Percentiles rank a stretch among this genome's conserved stretches.
These are phyloP conservation scores for Nemania abortiva DNA, from an alignment of 2,329 filamentous ascomycete genomes.

Conservation along the genomic window DNA sequence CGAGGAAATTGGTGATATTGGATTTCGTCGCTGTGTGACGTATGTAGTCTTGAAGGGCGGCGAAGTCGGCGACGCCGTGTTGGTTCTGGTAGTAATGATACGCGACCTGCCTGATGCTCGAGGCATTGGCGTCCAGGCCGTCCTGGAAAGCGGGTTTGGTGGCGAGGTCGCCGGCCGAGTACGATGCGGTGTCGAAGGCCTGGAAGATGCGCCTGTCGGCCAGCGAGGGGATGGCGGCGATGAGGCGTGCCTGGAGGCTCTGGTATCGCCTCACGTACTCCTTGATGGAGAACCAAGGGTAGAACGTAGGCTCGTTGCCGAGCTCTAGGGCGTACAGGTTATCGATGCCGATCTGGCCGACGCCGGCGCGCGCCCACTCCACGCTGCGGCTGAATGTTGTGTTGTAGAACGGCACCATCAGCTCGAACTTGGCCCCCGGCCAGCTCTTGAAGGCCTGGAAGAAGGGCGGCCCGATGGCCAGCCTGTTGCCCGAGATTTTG, in stretches of 20 bases:
- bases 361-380: conserved; percentile 28
- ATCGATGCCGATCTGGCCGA: conserved; percentile 28
- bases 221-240: conserved; percentile 28
- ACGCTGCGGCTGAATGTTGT: conserved; percentile 30
- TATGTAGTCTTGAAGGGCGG: conserved; percentile 31
- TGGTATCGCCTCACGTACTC: conserved; percentile 35
- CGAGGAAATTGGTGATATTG: conserved; percentile 32
- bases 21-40: conserved; percentile 33
- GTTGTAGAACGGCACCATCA: conserved; percentile 36
- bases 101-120: conserved; percentile 37
- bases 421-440: conserved; percentile 34
- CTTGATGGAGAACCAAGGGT: conserved; percentile 32
- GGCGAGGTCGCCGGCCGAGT: conserved; percentile 18
- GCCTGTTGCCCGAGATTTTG: conserved; percentile 20
- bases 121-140: conserved; percentile 29
- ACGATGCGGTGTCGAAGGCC: conserved; percentile 35
- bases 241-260: conserved; percentile 28
- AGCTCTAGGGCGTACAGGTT: conserved; percentile 34
- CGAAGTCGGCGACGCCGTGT: conserved; percentile 21
- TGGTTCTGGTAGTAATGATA: conserved; percentile 40
- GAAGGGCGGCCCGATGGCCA: conserved; percentile 30
- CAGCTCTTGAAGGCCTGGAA: conserved; percentile 39
- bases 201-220: conserved; percentile 33
- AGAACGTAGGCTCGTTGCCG: conserved; percentile 38
- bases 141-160: conserved; percentile 30